phyloP scores from a whole-genome alignment of 768 basidiomycete species.

The Fomitopsis pulvina region DNA sequence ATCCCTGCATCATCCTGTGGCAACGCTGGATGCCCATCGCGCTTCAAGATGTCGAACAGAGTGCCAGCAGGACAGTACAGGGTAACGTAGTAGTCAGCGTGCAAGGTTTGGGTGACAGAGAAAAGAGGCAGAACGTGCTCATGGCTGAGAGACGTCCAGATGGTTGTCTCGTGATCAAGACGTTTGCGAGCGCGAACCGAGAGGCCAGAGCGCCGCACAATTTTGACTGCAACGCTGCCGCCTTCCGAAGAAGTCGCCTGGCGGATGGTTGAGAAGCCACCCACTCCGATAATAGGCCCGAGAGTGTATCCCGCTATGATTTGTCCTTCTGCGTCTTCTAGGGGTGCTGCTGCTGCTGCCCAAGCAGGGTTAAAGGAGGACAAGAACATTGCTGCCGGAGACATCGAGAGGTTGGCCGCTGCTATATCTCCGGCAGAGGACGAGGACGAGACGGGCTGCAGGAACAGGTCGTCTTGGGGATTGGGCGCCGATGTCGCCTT shows the following conservation, averaged over 20 bases:
- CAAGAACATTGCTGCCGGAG: conserved; percentile 73
- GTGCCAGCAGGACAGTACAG: conserved; percentile 81
- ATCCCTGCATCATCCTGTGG: conserved; percentile 75
- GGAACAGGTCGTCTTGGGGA: neutral
- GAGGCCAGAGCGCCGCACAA: conserved; percentile 57
- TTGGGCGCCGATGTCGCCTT: neutral
- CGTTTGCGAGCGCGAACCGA: conserved; percentile 41
- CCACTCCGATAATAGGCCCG: conserved; percentile 69
- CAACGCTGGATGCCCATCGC: conserved; percentile 60
- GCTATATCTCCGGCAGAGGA: conserved; percentile 3
- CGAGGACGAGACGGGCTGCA: conserved; percentile 2
- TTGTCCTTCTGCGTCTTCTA: conserved; percentile 59
- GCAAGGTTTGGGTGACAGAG: conserved; percentile 45
- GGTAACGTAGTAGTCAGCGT: conserved; percentile 77
- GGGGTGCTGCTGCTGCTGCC: conserved; percentile 27
- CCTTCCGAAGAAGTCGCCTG: conserved; percentile 57
- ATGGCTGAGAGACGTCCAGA: conserved; percentile 76
- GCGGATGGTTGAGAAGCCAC: conserved; percentile 77
- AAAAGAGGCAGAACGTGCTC: conserved; percentile 87
- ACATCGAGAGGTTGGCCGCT: conserved; percentile 25
- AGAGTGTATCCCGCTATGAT: conserved; percentile 66
- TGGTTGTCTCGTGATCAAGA: conserved; percentile 60
- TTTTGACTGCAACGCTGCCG: conserved; percentile 75
- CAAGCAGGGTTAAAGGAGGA: conserved; percentile 49
- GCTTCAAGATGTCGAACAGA: conserved; percentile 74